Base-by-base conservation (phyloP, 495 filamentous ascomycete genomes). In the Penicillium macrosclerotiorum region DNA sequence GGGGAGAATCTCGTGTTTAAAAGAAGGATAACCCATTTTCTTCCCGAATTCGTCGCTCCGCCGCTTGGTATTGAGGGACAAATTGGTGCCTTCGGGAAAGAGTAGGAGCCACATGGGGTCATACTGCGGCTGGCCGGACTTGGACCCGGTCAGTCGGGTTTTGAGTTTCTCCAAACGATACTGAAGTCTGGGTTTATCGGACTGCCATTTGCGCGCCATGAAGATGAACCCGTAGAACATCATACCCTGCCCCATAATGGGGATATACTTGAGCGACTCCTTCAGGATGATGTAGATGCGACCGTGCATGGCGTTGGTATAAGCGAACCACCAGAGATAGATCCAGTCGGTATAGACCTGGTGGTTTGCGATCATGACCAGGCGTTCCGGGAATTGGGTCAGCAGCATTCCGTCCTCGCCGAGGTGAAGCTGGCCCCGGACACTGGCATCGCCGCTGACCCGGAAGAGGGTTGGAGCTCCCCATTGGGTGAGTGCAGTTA, bases 321-420 rank as follows among this genome's bases (percentile, higher is more conserved):
- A 86, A 9, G 79, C 75, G 29, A 81, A 65, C 83, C 83, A 86
- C 83, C 83, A 86, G 1, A 86, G 71, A 55, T 86, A 86, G 7
- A 85, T 66, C 83, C 83, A 86, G 42, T 86, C 83, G 7, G 81
- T 84, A 59, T 86, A 86, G 8, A 86, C 77, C 57, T 85, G 81
- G 52, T 86, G 83, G 38, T 86, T 86, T 8, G 83, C 71, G 38
- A 86, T 81, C 59, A 86, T 42, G 35, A 86, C 73, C 41, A 83
- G 52, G 14, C 83, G 72, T 59, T 84, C 77, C 5, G 80, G 78
- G 44, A 86, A 85, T 25, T 71, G 47, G 13, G 76, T 76, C 51
- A 73, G 68, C 24, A 86, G 55, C 40, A 69, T 58, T 3, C 83
- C 83, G 62, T 81, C 78, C 37, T 64, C 59, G 0, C 72, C 69